Evolutionary conservation across 805 yeast genomes (phyloP).

Genomic region (Myxozyma vanderwaltii): DNA sequence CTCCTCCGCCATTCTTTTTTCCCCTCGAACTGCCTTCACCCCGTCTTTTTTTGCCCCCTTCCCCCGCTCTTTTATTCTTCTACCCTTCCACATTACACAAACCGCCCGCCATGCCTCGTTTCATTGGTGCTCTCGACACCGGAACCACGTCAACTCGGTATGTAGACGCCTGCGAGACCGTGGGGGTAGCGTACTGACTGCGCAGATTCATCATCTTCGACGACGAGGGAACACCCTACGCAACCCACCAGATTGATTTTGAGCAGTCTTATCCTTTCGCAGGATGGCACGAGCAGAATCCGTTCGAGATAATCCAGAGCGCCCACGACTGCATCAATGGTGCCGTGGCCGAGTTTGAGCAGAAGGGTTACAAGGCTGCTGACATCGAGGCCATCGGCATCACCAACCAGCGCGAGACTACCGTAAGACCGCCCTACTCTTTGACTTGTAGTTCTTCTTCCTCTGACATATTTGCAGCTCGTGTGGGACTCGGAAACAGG

Average conservation of each 20-base stretch:
- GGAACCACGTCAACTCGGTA: conserved; percentile 34
- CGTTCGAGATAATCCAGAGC: conserved; percentile 75
- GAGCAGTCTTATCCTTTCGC: conserved; percentile 49
- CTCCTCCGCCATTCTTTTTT: background rate
- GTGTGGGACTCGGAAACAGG: conserved; percentile 83
- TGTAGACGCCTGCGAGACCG: background rate
- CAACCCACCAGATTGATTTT: conserved; percentile 88
- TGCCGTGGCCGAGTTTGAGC: conserved; percentile 41
- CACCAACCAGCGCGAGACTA: conserved; percentile 95
- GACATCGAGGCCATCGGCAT: conserved; percentile 76
- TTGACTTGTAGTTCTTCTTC: background rate
- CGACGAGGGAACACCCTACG: conserved; percentile 71
- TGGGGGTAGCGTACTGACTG: no score
- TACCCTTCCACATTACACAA: background rate
- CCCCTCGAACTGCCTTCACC: background rate
- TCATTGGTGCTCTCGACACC: conserved; percentile 34
- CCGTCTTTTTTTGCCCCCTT: background rate
- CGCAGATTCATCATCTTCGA: conserved; percentile 75
- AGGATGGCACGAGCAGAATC: conserved; percentile 90
- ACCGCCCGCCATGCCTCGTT: conserved; percentile 8
- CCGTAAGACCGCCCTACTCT: conserved; percentile 49
- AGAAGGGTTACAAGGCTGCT: conserved; percentile 40
- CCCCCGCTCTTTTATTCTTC: background rate
- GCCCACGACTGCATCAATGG: conserved; percentile 69
- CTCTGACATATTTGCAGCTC: conserved; percentile 42